Evolutionary conservation across 148 eudicot species (phyloP).

Genomic region (Chenopodium suecicum): DNA sequence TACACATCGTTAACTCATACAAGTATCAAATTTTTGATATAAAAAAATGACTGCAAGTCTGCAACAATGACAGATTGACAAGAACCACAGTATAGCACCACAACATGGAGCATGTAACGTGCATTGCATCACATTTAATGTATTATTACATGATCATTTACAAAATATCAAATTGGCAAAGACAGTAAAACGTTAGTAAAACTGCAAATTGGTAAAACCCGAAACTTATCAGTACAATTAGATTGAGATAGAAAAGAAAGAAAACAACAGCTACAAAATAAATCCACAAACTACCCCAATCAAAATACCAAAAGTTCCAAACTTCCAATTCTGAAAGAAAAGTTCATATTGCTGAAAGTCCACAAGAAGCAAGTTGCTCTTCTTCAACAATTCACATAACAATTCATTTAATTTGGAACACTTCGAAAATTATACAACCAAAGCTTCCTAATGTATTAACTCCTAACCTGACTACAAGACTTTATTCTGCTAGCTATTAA

Average conservation of each 20-base stretch:
- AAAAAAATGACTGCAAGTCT: not conserved
- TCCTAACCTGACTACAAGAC: not conserved
- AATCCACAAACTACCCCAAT: not conserved
- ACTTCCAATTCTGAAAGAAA: not conserved
- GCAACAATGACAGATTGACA: not conserved
- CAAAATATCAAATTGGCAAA: not conserved
- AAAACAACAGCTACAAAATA: slow-evolving; percentile 5
- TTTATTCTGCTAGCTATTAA: not conserved
- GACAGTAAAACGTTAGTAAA: not conserved
- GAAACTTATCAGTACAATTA: not conserved
- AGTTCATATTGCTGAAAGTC: not conserved
- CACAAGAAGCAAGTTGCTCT: not conserved
- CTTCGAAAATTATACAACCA: not conserved
- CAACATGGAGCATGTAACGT: not conserved
- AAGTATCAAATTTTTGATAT: slow-evolving; percentile 13
- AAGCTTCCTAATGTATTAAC: not conserved
- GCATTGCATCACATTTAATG: not conserved
- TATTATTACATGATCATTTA: not conserved
- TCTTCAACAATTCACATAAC: not conserved
- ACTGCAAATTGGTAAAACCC: not conserved
- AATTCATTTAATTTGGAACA: not conserved
- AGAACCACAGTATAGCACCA: not conserved
- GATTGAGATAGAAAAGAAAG: too few relatives aligned
- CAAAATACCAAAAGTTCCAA: not conserved
- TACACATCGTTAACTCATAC: slow-evolving; percentile 12